Evolutionary conservation across 306 rosid species (phyloP), one percentile per base, ranked within the genome.

Genomic region (Macrotyloma uniflorum): DNA sequence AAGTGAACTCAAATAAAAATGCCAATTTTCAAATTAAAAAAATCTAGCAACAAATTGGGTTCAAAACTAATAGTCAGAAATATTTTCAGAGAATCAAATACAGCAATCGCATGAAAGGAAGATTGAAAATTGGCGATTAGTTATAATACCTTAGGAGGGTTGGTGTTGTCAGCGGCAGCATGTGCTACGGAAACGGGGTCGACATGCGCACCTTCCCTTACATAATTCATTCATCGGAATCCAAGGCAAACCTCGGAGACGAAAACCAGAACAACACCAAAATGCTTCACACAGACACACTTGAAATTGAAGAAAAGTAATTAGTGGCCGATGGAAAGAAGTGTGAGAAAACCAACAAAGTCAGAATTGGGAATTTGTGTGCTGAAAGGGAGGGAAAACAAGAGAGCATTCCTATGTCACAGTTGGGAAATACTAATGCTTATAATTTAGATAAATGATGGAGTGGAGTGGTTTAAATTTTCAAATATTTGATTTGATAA

Each of bases 181-280:
- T 89, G 75, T 33, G 84, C 64, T 75, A 69, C 66, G 10, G 1
- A 81, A 73, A 67, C 0, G 72, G 62, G 85, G 65, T 78, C 59
- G 38, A 61, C 67, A 77, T 46, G 58, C 53, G 43, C 50, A 45
- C 45, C 35, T 67, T 85, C 62, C 50, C 33, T 43, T 45, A 38
- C 62, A 84, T 53, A 40, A 70, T 77, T 82, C 90, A 70, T 77
- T 82, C 90, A 88, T 88, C 82, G 76, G 80, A 80, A 84, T 88
- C 78, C 42, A 72, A 76, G 30, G 42, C 36, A 55, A 66, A 32
- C 59, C 55, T 51, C 18, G 13, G 33, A 62, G 35, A 64, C 26
- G 46, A 67, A n/a, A 70, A 11, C 4, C 46, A 42, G 62, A 10
- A 28, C 19, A 50, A 28, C 18, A 43, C 22, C 4, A 45, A 16